Conservation (phyloP, 331 rosid species). For the Quercus tomentella region DNA sequence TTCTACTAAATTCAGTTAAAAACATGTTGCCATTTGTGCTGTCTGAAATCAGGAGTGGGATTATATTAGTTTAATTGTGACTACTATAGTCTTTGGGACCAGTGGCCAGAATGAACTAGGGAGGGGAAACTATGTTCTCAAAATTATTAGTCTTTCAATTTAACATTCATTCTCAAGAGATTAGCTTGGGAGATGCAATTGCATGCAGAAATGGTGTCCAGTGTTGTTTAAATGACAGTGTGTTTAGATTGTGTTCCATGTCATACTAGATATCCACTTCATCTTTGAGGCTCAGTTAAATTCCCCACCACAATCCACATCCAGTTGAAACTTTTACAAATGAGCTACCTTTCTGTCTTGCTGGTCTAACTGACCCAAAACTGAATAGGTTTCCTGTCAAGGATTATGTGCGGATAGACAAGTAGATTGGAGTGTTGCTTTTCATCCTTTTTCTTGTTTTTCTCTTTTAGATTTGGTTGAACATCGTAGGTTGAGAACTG, state of each 20-base stretch:
- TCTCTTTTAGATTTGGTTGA: too few relatives aligned
- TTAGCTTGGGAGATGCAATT: background rate
- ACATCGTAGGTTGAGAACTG: too few relatives aligned
- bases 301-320: background rate
- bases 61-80: background rate
- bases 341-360: background rate
- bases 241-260: background rate
- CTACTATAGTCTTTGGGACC: background rate
- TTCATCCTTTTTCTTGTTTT: too few relatives aligned
- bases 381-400: background rate
- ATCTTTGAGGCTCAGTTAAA: background rate
- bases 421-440: background rate
- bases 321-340: background rate
- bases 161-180: background rate
- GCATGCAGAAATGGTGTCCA: background rate
- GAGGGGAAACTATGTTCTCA: background rate
- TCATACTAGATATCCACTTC: background rate
- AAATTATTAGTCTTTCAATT: too few relatives aligned
- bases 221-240: background rate
- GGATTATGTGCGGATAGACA: background rate
- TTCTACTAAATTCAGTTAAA: background rate
- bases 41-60: background rate
- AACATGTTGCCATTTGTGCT: background rate
- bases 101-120: background rate
- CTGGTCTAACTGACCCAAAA: background rate